Conservation (phyloP, 2,329 filamentous ascomycete species). For the Aquanectria penicillioides region DNA sequence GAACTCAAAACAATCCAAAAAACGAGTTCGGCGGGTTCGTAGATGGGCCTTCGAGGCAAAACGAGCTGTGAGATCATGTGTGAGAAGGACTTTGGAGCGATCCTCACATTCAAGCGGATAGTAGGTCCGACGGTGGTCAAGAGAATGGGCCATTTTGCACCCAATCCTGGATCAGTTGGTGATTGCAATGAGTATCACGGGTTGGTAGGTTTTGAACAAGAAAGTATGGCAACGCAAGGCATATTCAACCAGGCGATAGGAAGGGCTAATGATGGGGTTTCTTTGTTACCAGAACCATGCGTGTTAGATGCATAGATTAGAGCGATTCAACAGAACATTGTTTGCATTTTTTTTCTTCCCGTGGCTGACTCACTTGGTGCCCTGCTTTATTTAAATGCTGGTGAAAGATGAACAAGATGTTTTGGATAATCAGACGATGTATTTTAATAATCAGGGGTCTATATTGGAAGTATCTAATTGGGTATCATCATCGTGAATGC, state of each 20-base stretch:
- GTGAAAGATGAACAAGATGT: neutral
- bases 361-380: too few relatives aligned
- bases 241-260: too few relatives aligned
- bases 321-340: constrained; percentile 19
- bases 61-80: constrained; percentile 45
- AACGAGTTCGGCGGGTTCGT: constrained; percentile 41
- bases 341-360: too few relatives aligned
- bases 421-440: neutral
- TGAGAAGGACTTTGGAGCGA: constrained; percentile 47
- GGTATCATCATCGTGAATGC: constrained; percentile 32
- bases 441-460: neutral
- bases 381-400: too few relatives aligned
- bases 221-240: too few relatives aligned
- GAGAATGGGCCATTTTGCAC: neutral
- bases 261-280: too few relatives aligned
- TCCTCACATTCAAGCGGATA: constrained; percentile 33
- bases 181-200: too few relatives aligned
- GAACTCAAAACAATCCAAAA: constrained; percentile 29
- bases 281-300: too few relatives aligned
- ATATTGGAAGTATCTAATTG: constrained; percentile 10
- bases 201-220: neutral
- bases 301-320: constrained; percentile 11
- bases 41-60: constrained; percentile 49
- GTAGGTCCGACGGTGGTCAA: too few relatives aligned
- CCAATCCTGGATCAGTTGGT: neutral